Evolutionary conservation across 768 basidiomycete species (phyloP).

Genomic region (Pilatotrama ljubarskyi): DNA sequence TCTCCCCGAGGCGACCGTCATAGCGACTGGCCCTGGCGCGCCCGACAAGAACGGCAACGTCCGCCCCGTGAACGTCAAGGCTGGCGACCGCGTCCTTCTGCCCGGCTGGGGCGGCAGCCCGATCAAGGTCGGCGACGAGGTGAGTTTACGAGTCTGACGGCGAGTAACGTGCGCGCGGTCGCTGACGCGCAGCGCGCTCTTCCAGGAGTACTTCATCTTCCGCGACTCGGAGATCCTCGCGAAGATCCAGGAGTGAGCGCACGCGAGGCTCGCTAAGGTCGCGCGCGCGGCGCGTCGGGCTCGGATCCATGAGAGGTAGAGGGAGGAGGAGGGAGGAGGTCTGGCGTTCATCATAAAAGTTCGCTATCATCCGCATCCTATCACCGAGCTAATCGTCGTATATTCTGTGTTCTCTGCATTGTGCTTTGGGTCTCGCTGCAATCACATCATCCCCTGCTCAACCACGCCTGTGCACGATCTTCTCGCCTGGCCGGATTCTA

Average conservation of each 20-base stretch:
- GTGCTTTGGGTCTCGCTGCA: constrained; percentile 5
- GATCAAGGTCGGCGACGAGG: constrained; percentile 97
- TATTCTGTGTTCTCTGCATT: neutral
- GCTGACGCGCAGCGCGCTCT: constrained; percentile 11
- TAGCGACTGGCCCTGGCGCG: constrained; percentile 95
- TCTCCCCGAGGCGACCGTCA: constrained; percentile 95
- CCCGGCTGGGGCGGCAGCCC: constrained; percentile 96
- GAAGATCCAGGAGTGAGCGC: constrained; percentile 80
- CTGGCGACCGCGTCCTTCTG: constrained; percentile 90
- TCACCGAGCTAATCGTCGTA: constrained; percentile 14
- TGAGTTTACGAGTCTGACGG: constrained; percentile 37
- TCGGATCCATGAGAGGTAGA: neutral
- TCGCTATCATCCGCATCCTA: constrained; percentile 21
- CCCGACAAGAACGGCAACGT: constrained; percentile 82
- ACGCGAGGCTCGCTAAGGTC: neutral
- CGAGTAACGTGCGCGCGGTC: neutral
- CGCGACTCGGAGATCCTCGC: constrained; percentile 94
- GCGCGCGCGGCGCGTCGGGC: neutral
- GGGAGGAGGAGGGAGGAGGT: neutral
- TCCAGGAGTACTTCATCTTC: constrained; percentile 92
- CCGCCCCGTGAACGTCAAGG: constrained; percentile 73
- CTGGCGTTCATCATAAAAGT: constrained; percentile 12
- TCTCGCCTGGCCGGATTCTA: too few species aligned
- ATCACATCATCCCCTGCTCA: neutral
- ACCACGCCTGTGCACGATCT: too few species aligned